Base-by-base conservation (phyloP, 768 basidiomycete genomes). In the Xerocomus brunneocitrinus region DNA sequence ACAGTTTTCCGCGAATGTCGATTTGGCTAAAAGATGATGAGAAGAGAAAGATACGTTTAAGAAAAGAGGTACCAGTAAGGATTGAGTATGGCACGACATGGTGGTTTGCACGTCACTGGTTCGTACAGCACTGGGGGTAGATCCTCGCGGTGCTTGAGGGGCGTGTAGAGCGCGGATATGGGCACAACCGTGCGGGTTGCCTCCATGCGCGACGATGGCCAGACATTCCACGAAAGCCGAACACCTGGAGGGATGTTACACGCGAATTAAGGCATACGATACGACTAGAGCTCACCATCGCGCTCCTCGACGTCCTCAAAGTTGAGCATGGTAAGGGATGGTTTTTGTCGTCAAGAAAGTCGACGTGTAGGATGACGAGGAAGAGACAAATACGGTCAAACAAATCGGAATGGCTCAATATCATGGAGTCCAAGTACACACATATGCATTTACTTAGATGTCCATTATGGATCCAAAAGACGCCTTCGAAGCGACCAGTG, bases 291-390 rank as follows among this genome's bases (percentile, higher is more conserved):
- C 83, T 58, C 56, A 91, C 93, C 95, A 71, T 98, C 95, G 62
- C 91, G 83, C 71, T 98, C 95, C 76, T 98, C 95, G 55, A 95
- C 91, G 70, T 97, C 95, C 73, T 98, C 95, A 65, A 95, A 95
- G 71, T 89, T 90, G 65, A 87, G 71, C 85, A 87, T 88, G 38
- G 44, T 70, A 49, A 50, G 54, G 22, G 49, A 53, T 45, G 60
- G 59, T 63, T 66, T 58, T 52, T 59, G 71, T 67, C 27, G 55
- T 53, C 52, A 25, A 36, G 56, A 60, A 61, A 58, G 58, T 58
- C 58, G 57, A 68, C 66, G 66, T 67, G 66, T 64, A 52, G 9
- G 31, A 32, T 32, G 44, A 14, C 46, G 50, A 43, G 53, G 45
- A 38, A 46, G n/a, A 19, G 30, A 49, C 51, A 64, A 64, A 64